Base-by-base conservation (phyloP, 2,329 filamentous ascomycete species). In the Emergomyces africanus region DNA sequence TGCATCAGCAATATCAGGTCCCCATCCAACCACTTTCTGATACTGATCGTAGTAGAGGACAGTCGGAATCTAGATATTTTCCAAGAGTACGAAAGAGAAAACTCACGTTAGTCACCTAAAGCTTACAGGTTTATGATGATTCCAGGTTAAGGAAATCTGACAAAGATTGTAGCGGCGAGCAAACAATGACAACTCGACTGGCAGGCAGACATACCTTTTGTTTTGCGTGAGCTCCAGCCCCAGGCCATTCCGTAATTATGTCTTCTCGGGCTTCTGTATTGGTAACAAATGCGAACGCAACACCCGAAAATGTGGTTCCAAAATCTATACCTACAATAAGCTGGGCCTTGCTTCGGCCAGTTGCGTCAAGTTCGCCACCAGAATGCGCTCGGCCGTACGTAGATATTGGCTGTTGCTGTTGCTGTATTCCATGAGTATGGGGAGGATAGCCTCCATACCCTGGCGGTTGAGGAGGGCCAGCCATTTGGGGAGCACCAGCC, bases 21-120 rank as follows among this genome's bases (percentile, higher is more conserved):
- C 94, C 94, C 94, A 99, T 67, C 94, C 94, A n/a, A 97, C 94
- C 54, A 99, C 94, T 75, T 97, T 96, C 71, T 99, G 94, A 74
- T 96, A 96, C 76, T 97, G 92, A 72, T 99, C 94, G 72, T 99
- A 99, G 79, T 99, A 99, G 62, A 99, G 83, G n/a, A 99, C 94
- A 15, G 94, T 97, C 18, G 94, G 94, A 67, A 99, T 97, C 94
- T 95, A 69, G 23, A 18, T 14, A 50, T n/a, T n/a, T n/a, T 6
- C n/a, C 25, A 50, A 30, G 9, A n/a, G 25, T n/a, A 23, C 12
- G 28, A 44, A 56, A 28, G 18, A 23, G 33, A 44, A 54, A 44
- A 41, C 2, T 30, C 15, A 54, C 15, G 20, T 37, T 12, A 54
- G 33, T 33, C 33, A 20, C 20, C 39, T 28, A 18, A 10, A 18